Base-by-base conservation (phyloP, 495 filamentous ascomycete genomes). In the Penicillium egyptiacum region DNA sequence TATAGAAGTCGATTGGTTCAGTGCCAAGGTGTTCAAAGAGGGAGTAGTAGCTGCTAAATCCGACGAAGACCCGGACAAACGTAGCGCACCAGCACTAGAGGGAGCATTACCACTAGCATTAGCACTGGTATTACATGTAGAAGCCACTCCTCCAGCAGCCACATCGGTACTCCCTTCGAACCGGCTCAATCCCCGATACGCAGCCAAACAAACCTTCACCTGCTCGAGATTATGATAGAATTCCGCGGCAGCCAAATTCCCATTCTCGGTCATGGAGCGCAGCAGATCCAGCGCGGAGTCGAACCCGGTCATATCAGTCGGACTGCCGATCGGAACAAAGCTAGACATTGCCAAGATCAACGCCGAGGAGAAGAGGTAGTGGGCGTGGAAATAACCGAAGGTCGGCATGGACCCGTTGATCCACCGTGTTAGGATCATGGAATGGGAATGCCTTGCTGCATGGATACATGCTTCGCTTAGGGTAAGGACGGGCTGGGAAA, bases 361-460 rank as follows among this genome's bases (percentile, higher is more conserved):
- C 1, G 70, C 69, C 0, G 71, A 70, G 23, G 76, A 78, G 54
- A 79, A 79, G 16, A 79, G 73, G 52, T 78, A 79, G 53, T 77
- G 74, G 1, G 75, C 70, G 58, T 76, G 71, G 60, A 78, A 78
- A 61, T 75, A 79, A 19, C 74, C 76, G 54, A 77, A 79, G 7
- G 70, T 70, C 0, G 75, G 70, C 47, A 78, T 71, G 9, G 76
- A 70, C 25, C 74, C 76, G 55, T 74, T 73, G 43, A 78, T 73
- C 74, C 74, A 79, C 22, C 73, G 67, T 8, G 70, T 75, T 1
- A 75, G 69, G 52, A 78, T 75, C 59, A 78, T 66, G 8, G 72
- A 69, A 53, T 75, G 68, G 0, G 76, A 76, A 46, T 78, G 75
- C 5, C 74, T 66, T 5, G 76, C 73, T 9, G 75, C 74, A 41